Percentiles rank a stretch among this genome's conserved stretches.
These are phyloP conservation scores for Rutidosis leptorrhynchoides DNA, from an alignment of 129 eudicot genomes.

Conservation along the genomic window DNA sequence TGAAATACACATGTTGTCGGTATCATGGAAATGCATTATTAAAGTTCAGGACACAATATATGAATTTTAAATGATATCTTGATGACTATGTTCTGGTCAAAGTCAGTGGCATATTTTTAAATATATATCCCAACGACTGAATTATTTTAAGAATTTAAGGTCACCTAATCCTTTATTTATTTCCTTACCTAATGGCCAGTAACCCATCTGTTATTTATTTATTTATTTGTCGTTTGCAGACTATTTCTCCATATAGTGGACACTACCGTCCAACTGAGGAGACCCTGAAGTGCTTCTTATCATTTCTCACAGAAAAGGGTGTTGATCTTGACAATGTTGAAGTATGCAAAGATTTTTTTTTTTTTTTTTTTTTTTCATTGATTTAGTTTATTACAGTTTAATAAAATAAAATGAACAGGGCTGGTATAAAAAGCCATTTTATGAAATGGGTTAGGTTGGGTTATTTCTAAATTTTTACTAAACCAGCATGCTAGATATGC, in stretches of 20 bases:
- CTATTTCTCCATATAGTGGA: constrained; percentile 93
- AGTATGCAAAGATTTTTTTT: constrained; percentile 53
- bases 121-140: no score
- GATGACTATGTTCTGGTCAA: neutral
- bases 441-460: neutral
- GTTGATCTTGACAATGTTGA: constrained; percentile 61
- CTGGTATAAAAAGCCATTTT: neutral
- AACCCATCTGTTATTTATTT: no score
- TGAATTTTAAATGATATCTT: neutral
- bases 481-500: neutral
- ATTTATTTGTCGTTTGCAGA: constrained; percentile 54
- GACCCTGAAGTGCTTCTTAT: constrained; percentile 57
- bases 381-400: neutral
- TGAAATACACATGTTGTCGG: neutral
- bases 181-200: no score
- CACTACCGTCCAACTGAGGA: constrained; percentile 95
- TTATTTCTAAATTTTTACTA: neutral
- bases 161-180: no score
- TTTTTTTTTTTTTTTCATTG: neutral
- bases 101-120: no score
- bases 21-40: neutral
- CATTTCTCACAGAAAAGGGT: constrained; percentile 69
- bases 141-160: no score
- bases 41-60: neutral
- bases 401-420: neutral